Conservation (phyloP, 768 basidiomycete species). For the Termitomyces sp. region DNA sequence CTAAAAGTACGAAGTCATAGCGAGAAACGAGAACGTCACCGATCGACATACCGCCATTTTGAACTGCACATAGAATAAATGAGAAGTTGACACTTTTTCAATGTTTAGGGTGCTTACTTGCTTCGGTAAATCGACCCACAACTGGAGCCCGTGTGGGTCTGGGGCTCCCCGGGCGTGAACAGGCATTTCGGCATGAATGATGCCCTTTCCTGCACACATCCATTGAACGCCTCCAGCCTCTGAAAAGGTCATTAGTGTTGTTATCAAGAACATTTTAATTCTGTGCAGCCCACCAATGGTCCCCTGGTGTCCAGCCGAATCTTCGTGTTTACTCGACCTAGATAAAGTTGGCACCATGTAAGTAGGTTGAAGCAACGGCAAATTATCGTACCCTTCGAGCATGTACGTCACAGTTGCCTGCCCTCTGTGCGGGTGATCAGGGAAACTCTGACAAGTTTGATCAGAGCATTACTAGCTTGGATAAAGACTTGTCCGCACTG, state of each 20-base stretch:
- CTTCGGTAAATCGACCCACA: conserved; percentile 83
- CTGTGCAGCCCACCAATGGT: conserved; percentile 38
- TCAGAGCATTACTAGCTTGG: background rate
- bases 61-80: conserved; percentile 33
- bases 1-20: conserved; percentile 16
- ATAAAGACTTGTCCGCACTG: conserved; percentile 35
- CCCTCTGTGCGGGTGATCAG: conserved; percentile 91
- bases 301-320: conserved; percentile 83
- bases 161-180: conserved; percentile 59
- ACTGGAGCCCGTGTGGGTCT: conserved; percentile 78
- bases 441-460: conserved; percentile 57
- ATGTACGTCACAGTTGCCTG: conserved; percentile 89
- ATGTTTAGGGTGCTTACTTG: conserved; percentile 31
- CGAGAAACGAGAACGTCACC: background rate
- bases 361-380: background rate
- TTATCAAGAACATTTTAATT: background rate
- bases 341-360: background rate
- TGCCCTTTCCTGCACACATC: conserved; percentile 85
- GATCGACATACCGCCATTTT: conserved; percentile 61
- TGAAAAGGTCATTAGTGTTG: conserved; percentile 9
- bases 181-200: conserved; percentile 89
- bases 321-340: conserved; percentile 79
- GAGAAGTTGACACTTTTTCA: background rate
- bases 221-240: conserved; percentile 87
- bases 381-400: conserved; percentile 58